These are phyloP conservation scores for Aspergillus amoenus DNA, from an alignment of 2,329 filamentous ascomycete species.

Conservation along the genomic window DNA sequence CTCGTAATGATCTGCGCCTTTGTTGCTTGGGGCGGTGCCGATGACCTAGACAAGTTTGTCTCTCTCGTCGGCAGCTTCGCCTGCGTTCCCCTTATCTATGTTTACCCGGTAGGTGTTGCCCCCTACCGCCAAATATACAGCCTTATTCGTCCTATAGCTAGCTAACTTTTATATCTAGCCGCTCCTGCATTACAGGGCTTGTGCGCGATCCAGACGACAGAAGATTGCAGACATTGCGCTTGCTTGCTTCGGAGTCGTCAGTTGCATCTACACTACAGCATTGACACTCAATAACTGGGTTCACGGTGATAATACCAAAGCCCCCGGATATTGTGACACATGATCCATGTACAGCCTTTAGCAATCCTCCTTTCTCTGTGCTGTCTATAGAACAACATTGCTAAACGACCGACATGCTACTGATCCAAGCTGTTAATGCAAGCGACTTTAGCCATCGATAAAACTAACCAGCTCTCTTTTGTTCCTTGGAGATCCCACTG, in stretches of 20 bases:
- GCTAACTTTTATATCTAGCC: constrained; percentile 57
- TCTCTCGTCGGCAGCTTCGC: constrained; percentile 95
- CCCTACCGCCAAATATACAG: not conserved
- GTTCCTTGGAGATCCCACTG: not conserved
- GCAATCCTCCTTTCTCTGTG: not conserved
- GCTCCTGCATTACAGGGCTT: constrained; percentile 80
- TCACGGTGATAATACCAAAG: constrained; percentile 51
- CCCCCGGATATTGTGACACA: constrained; percentile 64
- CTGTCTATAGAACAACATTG: not conserved
- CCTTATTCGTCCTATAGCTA: not conserved
- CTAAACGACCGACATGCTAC: not conserved
- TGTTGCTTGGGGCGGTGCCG: constrained; percentile 89
- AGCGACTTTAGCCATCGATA: not conserved
- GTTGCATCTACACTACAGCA: constrained; percentile 88
- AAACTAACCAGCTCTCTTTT: not conserved
- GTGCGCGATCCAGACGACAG: constrained; percentile 68
- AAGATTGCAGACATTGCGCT: constrained; percentile 71
- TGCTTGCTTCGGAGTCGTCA: constrained; percentile 76
- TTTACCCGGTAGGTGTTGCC: constrained; percentile 77
- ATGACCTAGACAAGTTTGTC: constrained; percentile 96
- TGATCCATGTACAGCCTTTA: constrained; percentile 10
- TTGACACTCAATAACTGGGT: constrained; percentile 89
- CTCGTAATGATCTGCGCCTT: constrained; percentile 82
- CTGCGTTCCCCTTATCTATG: constrained; percentile 94
- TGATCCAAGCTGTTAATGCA: not conserved